phyloP scores from a whole-genome alignment of 805 yeast species.

The Wickerhamomyces canadensis region DNA sequence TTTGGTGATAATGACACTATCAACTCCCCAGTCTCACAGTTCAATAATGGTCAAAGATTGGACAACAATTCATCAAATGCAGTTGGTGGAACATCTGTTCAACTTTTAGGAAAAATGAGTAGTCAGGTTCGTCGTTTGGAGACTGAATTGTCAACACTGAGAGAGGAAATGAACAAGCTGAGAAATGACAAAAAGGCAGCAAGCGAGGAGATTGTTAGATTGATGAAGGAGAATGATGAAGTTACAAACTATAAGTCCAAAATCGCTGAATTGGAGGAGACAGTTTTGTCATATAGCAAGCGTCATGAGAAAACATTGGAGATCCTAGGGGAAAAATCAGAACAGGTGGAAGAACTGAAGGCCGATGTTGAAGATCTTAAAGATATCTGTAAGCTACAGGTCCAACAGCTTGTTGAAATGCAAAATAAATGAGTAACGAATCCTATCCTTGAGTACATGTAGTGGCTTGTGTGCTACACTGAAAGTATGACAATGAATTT shows the following conservation, averaged over 20 bases:
- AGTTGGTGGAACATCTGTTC: conserved; percentile 39
- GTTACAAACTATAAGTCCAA: conserved; percentile 30
- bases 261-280: conserved; percentile 33
- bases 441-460: neutral
- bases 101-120: conserved; percentile 68
- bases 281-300: conserved; percentile 16
- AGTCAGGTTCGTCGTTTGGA: conserved; percentile 75
- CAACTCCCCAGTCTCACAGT: conserved; percentile 17
- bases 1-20: conserved; percentile 10
- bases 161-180: conserved; percentile 55
- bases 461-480: too few relatives aligned
- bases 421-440: conserved; percentile 29
- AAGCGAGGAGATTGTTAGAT: conserved; percentile 57
- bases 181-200: conserved; percentile 56
- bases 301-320: conserved; percentile 57
- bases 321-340: conserved; percentile 82
- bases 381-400: conserved; percentile 76
- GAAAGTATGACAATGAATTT: too few relatives aligned
- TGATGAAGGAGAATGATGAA: conserved; percentile 51
- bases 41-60: conserved; percentile 10
- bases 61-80: conserved; percentile 12
- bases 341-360: conserved; percentile 73
- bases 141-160: conserved; percentile 61
- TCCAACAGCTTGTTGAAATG: conserved; percentile 75
- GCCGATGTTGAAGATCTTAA: conserved; percentile 90